Conservation (phyloP, 345 rosid genomes). For the Citrus hindsii region DNA sequence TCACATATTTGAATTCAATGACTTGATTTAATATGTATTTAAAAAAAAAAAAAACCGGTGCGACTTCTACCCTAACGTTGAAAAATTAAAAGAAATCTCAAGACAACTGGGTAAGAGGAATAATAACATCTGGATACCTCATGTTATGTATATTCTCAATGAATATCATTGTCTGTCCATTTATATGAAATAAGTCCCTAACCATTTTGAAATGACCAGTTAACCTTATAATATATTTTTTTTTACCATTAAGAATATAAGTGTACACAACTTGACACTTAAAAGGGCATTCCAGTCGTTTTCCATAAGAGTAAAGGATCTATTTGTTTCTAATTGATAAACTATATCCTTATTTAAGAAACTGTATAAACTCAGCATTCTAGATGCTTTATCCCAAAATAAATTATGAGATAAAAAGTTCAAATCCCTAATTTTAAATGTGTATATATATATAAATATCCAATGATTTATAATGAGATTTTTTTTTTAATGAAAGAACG, state of each 20-base stretch:
- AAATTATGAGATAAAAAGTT: too few relatives aligned
- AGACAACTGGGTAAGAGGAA: background rate
- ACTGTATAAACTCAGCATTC: too few relatives aligned
- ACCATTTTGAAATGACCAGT: background rate
- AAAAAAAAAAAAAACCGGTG: background rate
- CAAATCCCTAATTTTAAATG: too few relatives aligned
- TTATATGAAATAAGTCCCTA: background rate
- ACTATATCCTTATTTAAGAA: background rate
- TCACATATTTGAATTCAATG: background rate
- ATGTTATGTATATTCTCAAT: too few relatives aligned
- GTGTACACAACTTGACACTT: too few relatives aligned
- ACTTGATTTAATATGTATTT: background rate
- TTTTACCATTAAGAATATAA: too few relatives aligned
- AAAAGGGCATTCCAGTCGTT: background rate
- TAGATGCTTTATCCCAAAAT: too few relatives aligned
- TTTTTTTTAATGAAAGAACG: background rate
- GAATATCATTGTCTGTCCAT: background rate
- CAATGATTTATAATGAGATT: background rate
- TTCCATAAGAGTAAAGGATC: background rate
- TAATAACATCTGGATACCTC: background rate
- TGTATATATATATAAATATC: too few relatives aligned
- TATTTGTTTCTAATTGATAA: too few relatives aligned
- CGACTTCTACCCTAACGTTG: background rate
- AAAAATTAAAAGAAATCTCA: too few relatives aligned
- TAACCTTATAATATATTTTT: background rate